Conservation (phyloP, 306 rosid genomes). For the Cotoneaster glaucophyllus region DNA sequence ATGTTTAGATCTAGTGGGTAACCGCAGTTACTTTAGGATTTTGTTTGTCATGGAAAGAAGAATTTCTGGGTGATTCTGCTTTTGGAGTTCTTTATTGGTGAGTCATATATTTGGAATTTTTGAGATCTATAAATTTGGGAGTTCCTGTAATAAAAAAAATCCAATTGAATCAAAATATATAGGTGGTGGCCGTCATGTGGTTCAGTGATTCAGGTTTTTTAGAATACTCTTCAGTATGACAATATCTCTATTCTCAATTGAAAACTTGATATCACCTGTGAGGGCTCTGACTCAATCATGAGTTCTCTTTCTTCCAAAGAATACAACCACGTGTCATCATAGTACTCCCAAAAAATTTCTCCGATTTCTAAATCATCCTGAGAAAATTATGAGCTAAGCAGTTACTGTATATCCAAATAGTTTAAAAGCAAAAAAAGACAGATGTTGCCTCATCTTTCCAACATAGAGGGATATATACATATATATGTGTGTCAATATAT, state of each 20-base stretch:
- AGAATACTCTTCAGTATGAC: not conserved
- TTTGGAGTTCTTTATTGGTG: not conserved
- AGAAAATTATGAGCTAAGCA: not conserved
- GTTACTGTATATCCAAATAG: not conserved
- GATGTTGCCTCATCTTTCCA: not conserved
- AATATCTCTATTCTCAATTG: not conserved
- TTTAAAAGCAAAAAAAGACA: not conserved
- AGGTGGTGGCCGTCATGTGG: not conserved
- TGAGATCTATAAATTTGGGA: not conserved
- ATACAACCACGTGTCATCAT: not conserved
- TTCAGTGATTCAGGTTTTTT: not conserved
- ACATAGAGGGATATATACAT: not conserved
- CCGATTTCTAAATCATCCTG: not conserved
- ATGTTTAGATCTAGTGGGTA: not conserved
- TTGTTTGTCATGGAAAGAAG: not conserved
- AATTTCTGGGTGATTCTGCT: not conserved
- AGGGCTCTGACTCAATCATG: not conserved
- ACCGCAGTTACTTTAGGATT: not conserved
- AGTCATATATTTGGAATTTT: not conserved
- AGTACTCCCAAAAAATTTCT: no score
- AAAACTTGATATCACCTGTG: not conserved
- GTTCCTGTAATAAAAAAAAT: not conserved
- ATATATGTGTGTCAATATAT: no score
- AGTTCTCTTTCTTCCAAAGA: not conserved
- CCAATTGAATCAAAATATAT: not conserved